Conservation (phyloP, 192 early-diverging fungal genomes). For the Gaertneriomyces sp. region DNA sequence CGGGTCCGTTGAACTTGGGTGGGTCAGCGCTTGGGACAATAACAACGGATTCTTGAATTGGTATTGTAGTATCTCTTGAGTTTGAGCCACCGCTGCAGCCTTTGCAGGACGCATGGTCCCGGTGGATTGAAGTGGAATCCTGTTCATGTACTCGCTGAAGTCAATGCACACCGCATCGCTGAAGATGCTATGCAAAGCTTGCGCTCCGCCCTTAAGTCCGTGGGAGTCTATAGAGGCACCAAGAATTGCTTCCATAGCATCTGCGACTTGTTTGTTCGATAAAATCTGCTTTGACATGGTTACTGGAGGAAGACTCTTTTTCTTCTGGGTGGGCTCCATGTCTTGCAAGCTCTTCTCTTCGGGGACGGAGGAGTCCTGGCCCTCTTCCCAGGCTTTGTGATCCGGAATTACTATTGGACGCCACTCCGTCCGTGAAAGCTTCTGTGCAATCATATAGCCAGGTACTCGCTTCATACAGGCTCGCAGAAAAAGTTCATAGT, state of each 20-base stretch:
- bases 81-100: neutral
- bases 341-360: neutral
- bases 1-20: conserved; percentile 60
- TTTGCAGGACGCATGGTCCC: neutral
- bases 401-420: conserved; percentile 19
- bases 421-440: conserved; percentile 29
- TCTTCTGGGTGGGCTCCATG: neutral
- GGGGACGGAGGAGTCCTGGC: conserved; percentile 8
- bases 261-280: conserved; percentile 83
- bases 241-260: conserved; percentile 78
- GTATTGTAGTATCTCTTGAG: conserved; percentile 50
- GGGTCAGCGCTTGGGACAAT: conserved; percentile 79
- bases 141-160: conserved; percentile 25
- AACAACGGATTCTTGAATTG: conserved; percentile 64
- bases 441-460: conserved; percentile 22
- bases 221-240: conserved; percentile 69
- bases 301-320: conserved; percentile 1
- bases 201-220: conserved; percentile 30
- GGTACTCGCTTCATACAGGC: neutral
- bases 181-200: conserved; percentile 33
- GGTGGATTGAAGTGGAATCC: neutral
- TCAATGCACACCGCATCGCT: conserved; percentile 16
- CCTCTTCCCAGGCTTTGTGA: conserved; percentile 48
- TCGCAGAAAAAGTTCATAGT: conserved; percentile 13
- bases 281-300: conserved; percentile 31